Evolutionary conservation across 2,329 filamentous ascomycete species (phyloP).

Genomic region (Penicillium verrucosum): DNA sequence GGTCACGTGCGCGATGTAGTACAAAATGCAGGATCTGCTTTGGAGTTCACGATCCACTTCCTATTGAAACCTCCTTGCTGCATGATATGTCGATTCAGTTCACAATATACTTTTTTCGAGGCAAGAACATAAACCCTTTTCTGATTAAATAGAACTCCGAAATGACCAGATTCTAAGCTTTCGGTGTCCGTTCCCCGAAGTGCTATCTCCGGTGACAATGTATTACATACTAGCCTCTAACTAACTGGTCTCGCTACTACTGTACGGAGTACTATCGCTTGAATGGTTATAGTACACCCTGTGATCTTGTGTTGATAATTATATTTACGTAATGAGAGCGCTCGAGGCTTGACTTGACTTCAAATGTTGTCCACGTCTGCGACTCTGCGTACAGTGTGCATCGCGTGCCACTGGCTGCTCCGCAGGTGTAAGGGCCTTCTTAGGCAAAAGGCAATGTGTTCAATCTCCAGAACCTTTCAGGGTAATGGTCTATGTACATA

Average conservation of each 20-base stretch:
- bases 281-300: not conserved
- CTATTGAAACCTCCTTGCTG: conserved; percentile 11
- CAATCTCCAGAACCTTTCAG: not conserved
- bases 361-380: not conserved
- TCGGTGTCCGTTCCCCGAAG: not conserved
- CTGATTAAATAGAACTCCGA: not conserved
- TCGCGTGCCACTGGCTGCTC: not conserved
- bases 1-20: conserved; percentile 6
- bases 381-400: not conserved
- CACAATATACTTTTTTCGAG: not conserved
- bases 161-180: not conserved
- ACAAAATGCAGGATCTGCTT: not conserved
- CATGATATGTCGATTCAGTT: not conserved
- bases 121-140: not conserved
- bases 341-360: not conserved
- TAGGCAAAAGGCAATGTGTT: not conserved
- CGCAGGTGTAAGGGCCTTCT: not conserved
- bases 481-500: not conserved
- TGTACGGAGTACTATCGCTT: not conserved
- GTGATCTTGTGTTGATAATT: not conserved
- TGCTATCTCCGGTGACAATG: not conserved
- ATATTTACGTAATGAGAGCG: not conserved
- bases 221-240: not conserved
- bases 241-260: not conserved
- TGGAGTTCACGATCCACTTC: not conserved